Conservation (phyloP, 2,329 filamentous ascomycete species). For the Rhytidhysteron rufulum region DNA sequence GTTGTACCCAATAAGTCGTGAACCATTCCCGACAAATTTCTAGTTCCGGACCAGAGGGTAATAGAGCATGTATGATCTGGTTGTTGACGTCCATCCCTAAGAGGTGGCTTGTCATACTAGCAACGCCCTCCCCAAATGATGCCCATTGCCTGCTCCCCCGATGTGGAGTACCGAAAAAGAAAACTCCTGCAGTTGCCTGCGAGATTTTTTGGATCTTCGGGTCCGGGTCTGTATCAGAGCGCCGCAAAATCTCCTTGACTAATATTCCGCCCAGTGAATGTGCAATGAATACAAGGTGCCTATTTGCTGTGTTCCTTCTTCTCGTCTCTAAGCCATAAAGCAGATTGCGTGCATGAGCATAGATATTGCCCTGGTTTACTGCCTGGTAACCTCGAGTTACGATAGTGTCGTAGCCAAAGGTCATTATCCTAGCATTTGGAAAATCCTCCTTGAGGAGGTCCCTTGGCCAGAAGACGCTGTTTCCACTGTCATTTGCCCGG, state of each 20-base stretch:
- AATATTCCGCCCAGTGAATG: slow-evolving; percentile 8
- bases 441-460: slow-evolving; percentile 23
- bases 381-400: slow-evolving; percentile 6
- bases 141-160: slow-evolving; percentile 9
- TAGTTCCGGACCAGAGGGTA: not conserved
- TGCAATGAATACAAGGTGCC: slow-evolving; percentile 5
- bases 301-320: not conserved
- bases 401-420: slow-evolving; percentile 18
- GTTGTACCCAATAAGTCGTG: not conserved
- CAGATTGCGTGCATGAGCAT: slow-evolving; percentile 6
- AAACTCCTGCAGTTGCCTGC: slow-evolving; percentile 5
- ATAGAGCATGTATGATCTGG: not conserved
- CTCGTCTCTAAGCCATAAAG: slow-evolving; percentile 3
- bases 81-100: not conserved
- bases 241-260: slow-evolving; percentile 2
- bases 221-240: not conserved
- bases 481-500: too few species aligned
- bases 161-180: slow-evolving; percentile 10
- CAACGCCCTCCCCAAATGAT: not conserved
- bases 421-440: slow-evolving; percentile 23
- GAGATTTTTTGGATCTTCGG: slow-evolving; percentile 1
- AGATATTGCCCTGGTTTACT: slow-evolving; percentile 8
- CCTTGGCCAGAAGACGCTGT: slow-evolving; percentile 20
- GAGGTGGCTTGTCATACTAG: not conserved
- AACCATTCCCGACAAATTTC: not conserved